Percentiles rank a stretch among this genome's conserved stretches.
Conservation (phyloP, 345 rosid genomes). For the Brassica rapa region DNA sequence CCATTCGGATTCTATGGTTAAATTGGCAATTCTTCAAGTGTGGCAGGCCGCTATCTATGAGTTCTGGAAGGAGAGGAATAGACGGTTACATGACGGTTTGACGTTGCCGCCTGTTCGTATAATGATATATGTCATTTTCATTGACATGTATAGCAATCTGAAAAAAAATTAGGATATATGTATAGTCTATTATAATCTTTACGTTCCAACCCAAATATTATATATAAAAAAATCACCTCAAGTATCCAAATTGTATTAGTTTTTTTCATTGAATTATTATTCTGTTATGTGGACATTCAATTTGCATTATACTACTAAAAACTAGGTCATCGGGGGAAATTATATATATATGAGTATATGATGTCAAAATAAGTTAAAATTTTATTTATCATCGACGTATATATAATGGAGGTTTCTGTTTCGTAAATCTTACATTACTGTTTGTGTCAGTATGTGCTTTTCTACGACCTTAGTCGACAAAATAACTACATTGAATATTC, state of each 20-base stretch:
- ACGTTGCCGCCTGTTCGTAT: too few species aligned
- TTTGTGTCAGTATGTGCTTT: neutral
- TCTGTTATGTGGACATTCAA: neutral
- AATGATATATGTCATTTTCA: too few species aligned
- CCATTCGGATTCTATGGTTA: too few species aligned
- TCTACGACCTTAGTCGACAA: constrained; percentile 4
- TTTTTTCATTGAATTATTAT: neutral
- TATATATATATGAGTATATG: constrained; percentile 5
- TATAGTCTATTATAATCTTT: neutral
- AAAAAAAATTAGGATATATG: constrained; percentile 9
- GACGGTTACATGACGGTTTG: too few species aligned
- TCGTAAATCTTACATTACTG: constrained; percentile 5
- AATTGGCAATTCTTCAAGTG: too few species aligned
- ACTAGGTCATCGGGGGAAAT: neutral
- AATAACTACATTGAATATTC: neutral
- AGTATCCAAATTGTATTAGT: neutral
- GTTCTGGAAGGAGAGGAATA: too few species aligned
- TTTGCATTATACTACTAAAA: constrained; percentile 2
- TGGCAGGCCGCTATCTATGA: too few species aligned
- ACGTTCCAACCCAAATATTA: neutral
- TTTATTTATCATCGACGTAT: neutral
- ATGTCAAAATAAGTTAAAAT: neutral
- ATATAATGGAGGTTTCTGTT: neutral
- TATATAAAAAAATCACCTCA: neutral
- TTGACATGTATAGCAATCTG: neutral